These are phyloP conservation scores for Pulveroboletus ravenelii DNA, from an alignment of 768 basidiomycete genomes.

Conservation along the genomic window DNA sequence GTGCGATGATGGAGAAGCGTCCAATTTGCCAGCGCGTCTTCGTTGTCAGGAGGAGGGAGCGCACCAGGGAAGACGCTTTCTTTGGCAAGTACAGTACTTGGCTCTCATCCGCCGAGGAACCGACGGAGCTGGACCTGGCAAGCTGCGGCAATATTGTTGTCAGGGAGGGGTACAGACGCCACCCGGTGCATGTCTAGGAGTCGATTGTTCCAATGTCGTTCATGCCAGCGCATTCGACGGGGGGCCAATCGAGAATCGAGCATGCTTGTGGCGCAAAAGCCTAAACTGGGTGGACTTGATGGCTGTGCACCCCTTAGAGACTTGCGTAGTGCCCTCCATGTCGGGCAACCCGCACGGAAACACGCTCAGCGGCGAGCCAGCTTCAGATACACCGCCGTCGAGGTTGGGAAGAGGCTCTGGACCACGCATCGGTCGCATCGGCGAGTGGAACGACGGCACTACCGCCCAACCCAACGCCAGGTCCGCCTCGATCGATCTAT, in stretches of 20 bases:
- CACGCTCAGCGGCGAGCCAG: constrained; percentile 43
- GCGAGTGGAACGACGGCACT: constrained; percentile 37
- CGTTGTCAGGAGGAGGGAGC: constrained; percentile 4
- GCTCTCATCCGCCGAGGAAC: not conserved
- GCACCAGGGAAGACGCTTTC: constrained; percentile 9
- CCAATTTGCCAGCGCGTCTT: not conserved
- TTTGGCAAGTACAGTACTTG: constrained; percentile 16
- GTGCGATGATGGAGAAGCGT: constrained; percentile 13
- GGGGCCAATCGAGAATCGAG: too few relatives aligned
- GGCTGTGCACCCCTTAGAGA: constrained; percentile 2
- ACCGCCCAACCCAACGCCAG: constrained; percentile 19
- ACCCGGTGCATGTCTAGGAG: not conserved
- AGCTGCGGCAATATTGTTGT: too few relatives aligned
- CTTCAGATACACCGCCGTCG: constrained; percentile 44
- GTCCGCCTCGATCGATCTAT: constrained; percentile 5
- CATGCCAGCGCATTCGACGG: too few relatives aligned
- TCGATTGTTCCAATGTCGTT: not conserved
- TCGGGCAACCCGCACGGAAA: constrained; percentile 39
- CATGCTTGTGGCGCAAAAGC: too few relatives aligned
- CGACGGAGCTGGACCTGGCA: not conserved
- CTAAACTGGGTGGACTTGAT: too few relatives aligned
- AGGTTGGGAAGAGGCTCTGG: constrained; percentile 40
- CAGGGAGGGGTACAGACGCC: too few relatives aligned
- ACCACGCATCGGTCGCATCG: constrained; percentile 50
- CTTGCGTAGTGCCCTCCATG: constrained; percentile 29